Evolutionary conservation across 192 early-diverging fungal species (phyloP).

Genomic region (Thamnidium elegans): DNA sequence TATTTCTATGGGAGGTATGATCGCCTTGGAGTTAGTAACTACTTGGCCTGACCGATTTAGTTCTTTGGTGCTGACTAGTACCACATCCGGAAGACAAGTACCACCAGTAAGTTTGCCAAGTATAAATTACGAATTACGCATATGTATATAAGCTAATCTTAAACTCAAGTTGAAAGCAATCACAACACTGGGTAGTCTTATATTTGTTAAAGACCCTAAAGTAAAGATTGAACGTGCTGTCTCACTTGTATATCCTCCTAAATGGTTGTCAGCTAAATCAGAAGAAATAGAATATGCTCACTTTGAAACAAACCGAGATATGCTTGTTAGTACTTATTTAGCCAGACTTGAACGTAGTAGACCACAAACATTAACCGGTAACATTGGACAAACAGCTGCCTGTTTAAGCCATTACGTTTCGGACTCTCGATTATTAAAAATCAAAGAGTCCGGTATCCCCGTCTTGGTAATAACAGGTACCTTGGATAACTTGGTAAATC

Average conservation of each 20-base stretch:
- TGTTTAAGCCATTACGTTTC: slow-evolving; percentile 35
- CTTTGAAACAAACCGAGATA: slow-evolving; percentile 31
- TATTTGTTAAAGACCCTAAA: slow-evolving; percentile 26
- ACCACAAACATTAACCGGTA: slow-evolving; percentile 25
- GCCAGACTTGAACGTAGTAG: slow-evolving; percentile 1
- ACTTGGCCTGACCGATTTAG: slow-evolving; percentile 56
- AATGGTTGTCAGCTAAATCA: slow-evolving; percentile 39
- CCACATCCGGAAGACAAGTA: slow-evolving; percentile 51
- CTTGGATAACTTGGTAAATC: slow-evolving; percentile 36
- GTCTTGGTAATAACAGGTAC: slow-evolving; percentile 37
- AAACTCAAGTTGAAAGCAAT: slow-evolving; percentile 23
- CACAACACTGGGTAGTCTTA: slow-evolving; percentile 16
- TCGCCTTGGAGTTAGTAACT: slow-evolving; percentile 67
- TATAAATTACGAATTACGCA: not conserved
- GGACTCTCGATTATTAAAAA: slow-evolving; percentile 20
- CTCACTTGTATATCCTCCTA: slow-evolving; percentile 37
- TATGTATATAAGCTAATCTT: not conserved
- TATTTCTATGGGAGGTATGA: slow-evolving; percentile 82
- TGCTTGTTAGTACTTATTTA: not conserved
- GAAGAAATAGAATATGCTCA: slow-evolving; percentile 2
- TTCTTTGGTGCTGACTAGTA: slow-evolving; percentile 57
- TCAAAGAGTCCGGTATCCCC: slow-evolving; percentile 20
- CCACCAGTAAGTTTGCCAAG: slow-evolving; percentile 23
- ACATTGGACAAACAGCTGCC: slow-evolving; percentile 38
- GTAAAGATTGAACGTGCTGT: slow-evolving; percentile 31